Conservation (phyloP, 2,329 filamentous ascomycete genomes). For the Aspergillus quadricinctus region DNA sequence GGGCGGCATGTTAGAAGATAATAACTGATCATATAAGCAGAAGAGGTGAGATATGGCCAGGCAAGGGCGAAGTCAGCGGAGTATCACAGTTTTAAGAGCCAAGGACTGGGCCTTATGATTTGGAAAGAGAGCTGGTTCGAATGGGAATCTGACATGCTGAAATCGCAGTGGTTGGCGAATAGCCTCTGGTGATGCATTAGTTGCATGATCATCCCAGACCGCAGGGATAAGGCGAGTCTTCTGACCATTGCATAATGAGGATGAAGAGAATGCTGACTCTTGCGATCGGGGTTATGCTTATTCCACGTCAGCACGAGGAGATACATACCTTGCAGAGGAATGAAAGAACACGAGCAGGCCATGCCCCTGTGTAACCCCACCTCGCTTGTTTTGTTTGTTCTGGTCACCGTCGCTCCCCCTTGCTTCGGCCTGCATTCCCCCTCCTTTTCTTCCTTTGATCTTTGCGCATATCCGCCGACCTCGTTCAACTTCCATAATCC, state of each 20-base stretch:
- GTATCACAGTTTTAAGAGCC: neutral
- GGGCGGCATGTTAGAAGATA: neutral
- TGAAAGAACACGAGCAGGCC: neutral
- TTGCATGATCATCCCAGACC: neutral
- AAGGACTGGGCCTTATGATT: neutral
- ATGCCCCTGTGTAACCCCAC: neutral
- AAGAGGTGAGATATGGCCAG: neutral
- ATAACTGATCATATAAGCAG: neutral
- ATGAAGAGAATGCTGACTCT: neutral
- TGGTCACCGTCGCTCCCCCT: neutral
- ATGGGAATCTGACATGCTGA: neutral
- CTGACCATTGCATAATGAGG: neutral
- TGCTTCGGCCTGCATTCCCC: neutral
- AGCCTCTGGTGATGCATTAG: neutral
- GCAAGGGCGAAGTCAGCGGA: neutral
- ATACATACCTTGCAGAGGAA: too few species aligned
- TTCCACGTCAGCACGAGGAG: neutral
- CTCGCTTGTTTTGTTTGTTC: neutral
- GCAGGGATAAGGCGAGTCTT: neutral
- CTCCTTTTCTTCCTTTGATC: neutral
- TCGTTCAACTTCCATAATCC: neutral
- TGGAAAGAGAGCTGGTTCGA: neutral
- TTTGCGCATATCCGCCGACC: neutral
- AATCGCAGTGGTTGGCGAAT: neutral
- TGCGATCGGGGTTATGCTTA: neutral